A percentile compares a stretch with the other conserved stretches of the same genome.
phyloP scores from a whole-genome alignment of 2,329 filamentous ascomycete genomes.

The Fusarium sp. region DNA sequence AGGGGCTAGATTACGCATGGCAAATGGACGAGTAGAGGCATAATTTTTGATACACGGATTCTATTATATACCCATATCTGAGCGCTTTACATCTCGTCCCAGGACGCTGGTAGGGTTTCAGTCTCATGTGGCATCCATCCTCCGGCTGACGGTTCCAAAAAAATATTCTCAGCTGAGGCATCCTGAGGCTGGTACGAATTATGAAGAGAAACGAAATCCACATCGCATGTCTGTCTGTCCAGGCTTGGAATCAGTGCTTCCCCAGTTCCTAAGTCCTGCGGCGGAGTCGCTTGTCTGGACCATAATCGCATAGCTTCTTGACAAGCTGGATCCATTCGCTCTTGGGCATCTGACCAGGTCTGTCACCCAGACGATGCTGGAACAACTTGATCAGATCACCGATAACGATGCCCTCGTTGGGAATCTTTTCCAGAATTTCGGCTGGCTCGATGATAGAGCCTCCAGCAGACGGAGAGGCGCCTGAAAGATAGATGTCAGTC shows the following conservation, averaged over 20 bases:
- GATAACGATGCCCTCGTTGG: conserved; percentile 66
- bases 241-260: conserved; percentile 1
- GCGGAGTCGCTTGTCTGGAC: conserved; percentile 64
- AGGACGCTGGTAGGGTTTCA: not conserved
- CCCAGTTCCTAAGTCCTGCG: conserved; percentile 50
- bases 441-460: conserved; percentile 57
- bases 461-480: conserved; percentile 52
- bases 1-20: conserved; percentile 90
- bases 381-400: conserved; percentile 67
- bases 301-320: conserved; percentile 66
- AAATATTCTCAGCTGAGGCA: not conserved
- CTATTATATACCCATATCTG: conserved; percentile 41
- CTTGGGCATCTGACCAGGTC: conserved; percentile 63
- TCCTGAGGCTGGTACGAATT: not conserved
- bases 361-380: conserved; percentile 63
- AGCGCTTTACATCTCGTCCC: conserved; percentile 13
- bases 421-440: conserved; percentile 67
- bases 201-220: conserved; percentile 11
- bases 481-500: conserved; percentile 36
- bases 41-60: conserved; percentile 17
- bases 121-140: conserved; percentile 2
- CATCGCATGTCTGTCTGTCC: conserved; percentile 9
- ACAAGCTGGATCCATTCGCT: conserved; percentile 71
- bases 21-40: conserved; percentile 86
- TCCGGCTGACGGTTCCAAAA: not conserved